Conservation (phyloP, 495 filamentous ascomycete species). For the Thermochaetoides thermophila region DNA sequence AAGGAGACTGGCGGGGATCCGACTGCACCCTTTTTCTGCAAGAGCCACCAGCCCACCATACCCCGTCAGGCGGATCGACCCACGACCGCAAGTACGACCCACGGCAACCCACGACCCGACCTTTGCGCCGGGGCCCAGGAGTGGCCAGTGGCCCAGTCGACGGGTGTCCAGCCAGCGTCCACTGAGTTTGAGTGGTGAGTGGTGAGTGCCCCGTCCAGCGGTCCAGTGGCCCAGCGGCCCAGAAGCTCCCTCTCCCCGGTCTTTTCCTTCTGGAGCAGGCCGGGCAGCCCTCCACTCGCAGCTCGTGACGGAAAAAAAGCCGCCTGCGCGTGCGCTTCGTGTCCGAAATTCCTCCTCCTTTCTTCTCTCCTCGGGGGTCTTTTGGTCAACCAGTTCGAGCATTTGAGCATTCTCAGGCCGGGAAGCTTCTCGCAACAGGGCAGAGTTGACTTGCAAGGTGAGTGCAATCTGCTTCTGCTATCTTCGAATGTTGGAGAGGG, state of each 20-base stretch:
- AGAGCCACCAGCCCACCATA: constrained; percentile 6
- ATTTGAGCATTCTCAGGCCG: too few relatives aligned
- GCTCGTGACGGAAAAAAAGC: constrained; percentile 15
- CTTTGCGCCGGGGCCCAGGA: constrained; percentile 21
- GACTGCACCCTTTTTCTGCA: constrained; percentile 8
- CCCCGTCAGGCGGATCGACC: constrained; percentile 21
- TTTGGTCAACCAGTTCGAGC: constrained; percentile 10
- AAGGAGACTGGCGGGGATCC: too few relatives aligned
- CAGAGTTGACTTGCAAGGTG: constrained; percentile 7
- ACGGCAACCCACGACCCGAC: too few relatives aligned
- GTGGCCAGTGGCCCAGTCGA: too few relatives aligned
- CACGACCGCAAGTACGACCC: too few relatives aligned
- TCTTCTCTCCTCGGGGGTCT: constrained; percentile 8
- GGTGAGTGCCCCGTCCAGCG: too few relatives aligned
- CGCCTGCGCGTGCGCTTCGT: constrained; percentile 14
- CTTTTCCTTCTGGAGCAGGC: constrained; percentile 19
- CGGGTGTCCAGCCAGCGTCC: too few relatives aligned
- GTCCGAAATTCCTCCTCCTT: constrained; percentile 8
- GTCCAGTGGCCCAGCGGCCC: too few relatives aligned
- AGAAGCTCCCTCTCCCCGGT: constrained; percentile 20
- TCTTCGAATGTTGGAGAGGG: constrained; percentile 5
- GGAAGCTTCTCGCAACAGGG: constrained; percentile 4
- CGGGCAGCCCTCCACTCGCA: constrained; percentile 19
- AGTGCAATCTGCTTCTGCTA: constrained; percentile 6
- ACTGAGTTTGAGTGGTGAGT: too few relatives aligned